A percentile compares a stretch with the other conserved stretches of the same genome.
Conservation (phyloP, 768 basidiomycete genomes). For the Podaxis sp. region DNA sequence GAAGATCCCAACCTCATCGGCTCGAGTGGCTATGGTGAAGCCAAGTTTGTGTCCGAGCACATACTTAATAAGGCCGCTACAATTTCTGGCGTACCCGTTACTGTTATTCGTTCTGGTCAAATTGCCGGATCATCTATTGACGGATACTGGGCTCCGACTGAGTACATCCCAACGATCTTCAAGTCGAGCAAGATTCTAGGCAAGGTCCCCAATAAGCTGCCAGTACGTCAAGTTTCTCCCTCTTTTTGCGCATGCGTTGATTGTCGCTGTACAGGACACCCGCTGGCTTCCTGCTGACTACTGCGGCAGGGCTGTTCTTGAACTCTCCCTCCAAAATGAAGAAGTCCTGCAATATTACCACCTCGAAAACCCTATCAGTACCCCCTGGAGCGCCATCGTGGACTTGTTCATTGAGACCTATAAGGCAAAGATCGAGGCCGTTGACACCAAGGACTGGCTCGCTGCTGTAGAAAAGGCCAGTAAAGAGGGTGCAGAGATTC, state of each 20-base stretch:
- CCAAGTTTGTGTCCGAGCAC: constrained; percentile 14
- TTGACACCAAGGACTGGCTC: constrained; percentile 14
- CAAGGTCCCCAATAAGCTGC: constrained; percentile 13
- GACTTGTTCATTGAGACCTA: neutral
- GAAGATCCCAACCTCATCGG: constrained; percentile 10
- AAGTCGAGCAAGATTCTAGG: constrained; percentile 13
- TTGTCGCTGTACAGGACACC: neutral
- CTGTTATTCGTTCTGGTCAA: constrained; percentile 16
- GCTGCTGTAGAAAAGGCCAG: constrained; percentile 3
- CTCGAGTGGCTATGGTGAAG: constrained; percentile 9
- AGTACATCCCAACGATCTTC: constrained; percentile 16
- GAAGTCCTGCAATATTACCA: constrained; percentile 12
- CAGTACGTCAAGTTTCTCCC: neutral
- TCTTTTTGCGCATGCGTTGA: neutral
- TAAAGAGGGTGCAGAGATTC: neutral
- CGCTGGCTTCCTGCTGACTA: constrained; percentile 17
- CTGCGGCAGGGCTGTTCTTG: constrained; percentile 12
- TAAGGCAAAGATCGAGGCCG: neutral
- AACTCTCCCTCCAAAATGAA: constrained; percentile 13
- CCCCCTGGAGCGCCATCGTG: constrained; percentile 10
- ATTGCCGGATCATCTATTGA: constrained; percentile 13
- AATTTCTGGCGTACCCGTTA: constrained; percentile 3
- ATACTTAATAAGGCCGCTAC: constrained; percentile 10
- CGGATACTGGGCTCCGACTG: constrained; percentile 17
- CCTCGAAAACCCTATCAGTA: constrained; percentile 15